Percentiles rank a stretch among this genome's conserved stretches.
These are phyloP conservation scores for Globisporangium sylvaticum DNA, from an alignment of 352 stramenopile genomes.

Conservation along the genomic window DNA sequence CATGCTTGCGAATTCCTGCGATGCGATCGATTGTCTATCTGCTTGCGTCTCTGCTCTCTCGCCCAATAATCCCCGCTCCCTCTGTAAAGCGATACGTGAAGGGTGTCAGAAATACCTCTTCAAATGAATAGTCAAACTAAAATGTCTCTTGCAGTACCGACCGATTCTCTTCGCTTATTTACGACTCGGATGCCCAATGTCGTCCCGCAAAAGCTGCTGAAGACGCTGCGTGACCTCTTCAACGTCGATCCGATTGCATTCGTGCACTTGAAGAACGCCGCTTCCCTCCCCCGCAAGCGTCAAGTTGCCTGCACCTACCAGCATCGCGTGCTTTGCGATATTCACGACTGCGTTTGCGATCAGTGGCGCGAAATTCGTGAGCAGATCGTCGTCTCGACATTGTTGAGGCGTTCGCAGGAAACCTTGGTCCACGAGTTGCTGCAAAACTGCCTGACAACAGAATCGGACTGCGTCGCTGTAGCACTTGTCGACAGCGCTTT, in stretches of 20 bases:
- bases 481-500: constrained; percentile 45
- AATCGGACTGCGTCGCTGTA: constrained; percentile 33
- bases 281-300: background rate
- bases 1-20: constrained; percentile 37
- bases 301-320: background rate
- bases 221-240: constrained; percentile 15
- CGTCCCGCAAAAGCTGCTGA: constrained; percentile 8
- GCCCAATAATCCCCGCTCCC: background rate
- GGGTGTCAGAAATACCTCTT: constrained; percentile 3
- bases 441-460: constrained; percentile 39
- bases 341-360: constrained; percentile 45
- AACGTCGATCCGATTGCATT: constrained; percentile 14
- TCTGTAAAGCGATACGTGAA: background rate
- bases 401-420: constrained; percentile 47
- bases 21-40: constrained; percentile 18
- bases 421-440: constrained; percentile 43
- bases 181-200: background rate
- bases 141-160: background rate
- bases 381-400: constrained; percentile 45
- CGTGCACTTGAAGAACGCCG: background rate
- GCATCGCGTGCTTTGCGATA: constrained; percentile 22
- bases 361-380: constrained; percentile 46
- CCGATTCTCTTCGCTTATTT: background rate
- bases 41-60: background rate
- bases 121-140: background rate